Evolutionary conservation across 164 flowering plant species (phyloP), one percentile per base, ranked within the genome.

Genomic region (Vitis amurensis): DNA sequence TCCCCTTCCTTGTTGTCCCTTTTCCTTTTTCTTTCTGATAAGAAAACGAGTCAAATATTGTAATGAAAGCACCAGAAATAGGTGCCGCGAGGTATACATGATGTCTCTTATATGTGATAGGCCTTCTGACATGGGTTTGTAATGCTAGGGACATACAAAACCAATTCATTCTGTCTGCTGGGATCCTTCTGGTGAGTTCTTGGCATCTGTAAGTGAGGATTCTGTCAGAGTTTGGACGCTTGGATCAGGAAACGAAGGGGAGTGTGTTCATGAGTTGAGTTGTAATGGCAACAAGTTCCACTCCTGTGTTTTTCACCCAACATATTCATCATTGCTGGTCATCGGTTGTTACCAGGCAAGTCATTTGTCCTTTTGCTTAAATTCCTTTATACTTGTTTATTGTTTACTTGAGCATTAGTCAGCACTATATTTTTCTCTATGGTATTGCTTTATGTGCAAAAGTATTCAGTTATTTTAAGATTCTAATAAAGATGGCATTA

Each of bases 151-250:
- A 27, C 97, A 91, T 71, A 80, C 80, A 3, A 88, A 88, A 67
- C 76, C 80, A 23, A 80, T 89, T 27, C 81, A 78, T 67, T 89
- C 89, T 31, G 82, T 91, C 31, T 88, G 93, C 80, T 91, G 97
- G 97, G 83, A 89, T 72, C 77, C 87, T 10, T 77, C 83, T 50
- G 94, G 93, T 1, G 86, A 89, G 67, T 79, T 71, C 29, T 73
- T 91, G 62, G 97, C 97, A 64, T 89, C 97, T 63, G 92, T 88
- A 6, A 86, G 97, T 69, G 92, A 91, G 76, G 97, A 91, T 68
- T 78, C 83, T 63, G 92, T 87, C 27, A 68, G 87, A 66, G 85
- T 89, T 1, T 91, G 92, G 97, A 71, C 79, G 3, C 68, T 84
- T 63, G 82, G 79, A 62, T 80, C 91, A 8, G 88, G 87, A 12